phyloP scores from a whole-genome alignment of 23 red algal species.

The Gracilaria domingensis region DNA sequence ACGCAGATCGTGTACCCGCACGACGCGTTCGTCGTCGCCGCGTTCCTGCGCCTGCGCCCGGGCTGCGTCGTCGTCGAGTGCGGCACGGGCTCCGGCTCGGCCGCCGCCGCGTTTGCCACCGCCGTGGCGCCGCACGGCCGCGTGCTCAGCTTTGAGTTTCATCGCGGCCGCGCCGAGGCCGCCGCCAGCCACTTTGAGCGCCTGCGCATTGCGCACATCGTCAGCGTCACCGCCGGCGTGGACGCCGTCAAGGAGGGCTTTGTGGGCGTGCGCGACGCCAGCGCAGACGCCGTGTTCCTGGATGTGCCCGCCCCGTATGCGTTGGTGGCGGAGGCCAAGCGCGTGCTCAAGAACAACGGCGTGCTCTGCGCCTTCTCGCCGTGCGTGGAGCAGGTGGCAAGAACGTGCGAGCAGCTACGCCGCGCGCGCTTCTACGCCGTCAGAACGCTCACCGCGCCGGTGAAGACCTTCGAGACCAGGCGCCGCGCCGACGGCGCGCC shows the following conservation, averaged over 20 bases:
- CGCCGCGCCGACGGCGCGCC: conserved; percentile 33
- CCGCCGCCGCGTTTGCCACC: conserved; percentile 77
- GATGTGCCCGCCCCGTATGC: conserved; percentile 88
- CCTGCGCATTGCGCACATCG: conserved; percentile 35
- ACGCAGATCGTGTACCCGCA: conserved; percentile 98
- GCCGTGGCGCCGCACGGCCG: conserved; percentile 79
- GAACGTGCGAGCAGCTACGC: conserved; percentile 22
- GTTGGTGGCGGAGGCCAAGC: conserved; percentile 42
- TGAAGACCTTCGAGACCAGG: conserved; percentile 50
- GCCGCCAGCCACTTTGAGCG: conserved; percentile 42
- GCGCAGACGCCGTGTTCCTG: conserved; percentile 86
- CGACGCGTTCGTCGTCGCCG: conserved; percentile 78
- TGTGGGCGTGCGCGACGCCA: conserved; percentile 40
- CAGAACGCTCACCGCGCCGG: conserved; percentile 59
- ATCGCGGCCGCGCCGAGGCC: conserved; percentile 59
- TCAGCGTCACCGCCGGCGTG: conserved; percentile 38
- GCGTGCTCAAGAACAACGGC: conserved; percentile 71
- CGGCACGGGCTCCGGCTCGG: conserved; percentile 87
- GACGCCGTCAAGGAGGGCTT: conserved; percentile 73
- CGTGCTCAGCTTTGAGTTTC: conserved; percentile 86
- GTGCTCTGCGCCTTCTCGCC: conserved; percentile 81
- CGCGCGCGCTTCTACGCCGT: conserved; percentile 44
- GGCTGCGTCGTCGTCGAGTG: conserved; percentile 83
- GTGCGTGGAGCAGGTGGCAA: conserved; percentile 93
- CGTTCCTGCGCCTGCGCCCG: conserved; percentile 71